A percentile compares a stretch with the other conserved stretches of the same genome.
Conservation (phyloP, 106 monocot species). For the Dendrobium chrysotoxum region DNA sequence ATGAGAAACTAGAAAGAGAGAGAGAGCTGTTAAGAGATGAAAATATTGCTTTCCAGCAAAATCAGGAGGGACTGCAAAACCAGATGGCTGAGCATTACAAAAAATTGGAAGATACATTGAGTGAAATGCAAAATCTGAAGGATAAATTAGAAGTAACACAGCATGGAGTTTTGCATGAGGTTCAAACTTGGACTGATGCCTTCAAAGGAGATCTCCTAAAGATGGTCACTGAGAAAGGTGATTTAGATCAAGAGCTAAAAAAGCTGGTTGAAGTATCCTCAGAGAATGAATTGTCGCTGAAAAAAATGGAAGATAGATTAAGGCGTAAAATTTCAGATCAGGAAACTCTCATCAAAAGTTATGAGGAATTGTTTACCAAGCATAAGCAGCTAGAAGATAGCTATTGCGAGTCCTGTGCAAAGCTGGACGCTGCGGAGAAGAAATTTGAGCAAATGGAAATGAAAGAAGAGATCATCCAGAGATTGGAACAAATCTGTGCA, state of each 20-base stretch:
- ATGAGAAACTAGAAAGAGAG: slow-evolving; percentile 17
- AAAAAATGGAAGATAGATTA: slow-evolving; percentile 21
- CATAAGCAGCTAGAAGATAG: slow-evolving; percentile 34
- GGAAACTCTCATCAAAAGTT: slow-evolving; percentile 24
- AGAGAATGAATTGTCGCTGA: slow-evolving; percentile 12
- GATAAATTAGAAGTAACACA: slow-evolving; percentile 10
- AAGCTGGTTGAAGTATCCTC: slow-evolving; percentile 6
- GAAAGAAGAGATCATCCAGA: slow-evolving; percentile 18
- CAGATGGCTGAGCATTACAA: slow-evolving; percentile 26
- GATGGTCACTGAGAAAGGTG: slow-evolving; percentile 15
- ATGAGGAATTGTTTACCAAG: slow-evolving; percentile 25
- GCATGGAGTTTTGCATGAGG: slow-evolving; percentile 13
- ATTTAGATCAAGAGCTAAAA: slow-evolving; percentile 21
- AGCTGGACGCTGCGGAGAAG: slow-evolving; percentile 13
- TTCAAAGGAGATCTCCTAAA: slow-evolving; percentile 21
- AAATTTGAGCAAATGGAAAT: slow-evolving; percentile 22
- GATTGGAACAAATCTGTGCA: slow-evolving; percentile 18
- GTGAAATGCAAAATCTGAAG: slow-evolving; percentile 11
- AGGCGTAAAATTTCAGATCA: slow-evolving; percentile 28
- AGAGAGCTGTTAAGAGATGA: slow-evolving; percentile 12
- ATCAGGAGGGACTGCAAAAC: slow-evolving; percentile 8
- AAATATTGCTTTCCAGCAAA: slow-evolving; percentile 27
- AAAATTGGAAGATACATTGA: slow-evolving; percentile 14
- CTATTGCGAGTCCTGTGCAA: slow-evolving; percentile 20
- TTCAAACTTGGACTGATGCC: slow-evolving; percentile 14